Base-by-base conservation (phyloP, 805 yeast genomes). In the Candida adriatica region DNA sequence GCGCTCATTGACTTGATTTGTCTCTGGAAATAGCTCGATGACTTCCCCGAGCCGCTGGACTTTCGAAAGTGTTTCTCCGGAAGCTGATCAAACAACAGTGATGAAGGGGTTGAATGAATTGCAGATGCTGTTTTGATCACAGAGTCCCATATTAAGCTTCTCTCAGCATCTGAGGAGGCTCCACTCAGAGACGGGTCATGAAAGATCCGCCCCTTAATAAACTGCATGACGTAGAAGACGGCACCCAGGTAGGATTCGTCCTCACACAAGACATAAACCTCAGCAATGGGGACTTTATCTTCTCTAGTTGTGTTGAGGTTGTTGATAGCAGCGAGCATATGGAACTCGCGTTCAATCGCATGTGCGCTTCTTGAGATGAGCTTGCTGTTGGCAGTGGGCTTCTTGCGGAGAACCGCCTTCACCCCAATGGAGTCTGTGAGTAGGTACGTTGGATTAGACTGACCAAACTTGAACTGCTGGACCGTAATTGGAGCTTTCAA, bases 151-250 rank as follows among this genome's bases (percentile, higher is more conserved):
- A 64, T 56, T 17, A 34, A 28, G 6, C 50, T 34, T 26, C 53
- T 56, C 28, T 55, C 57, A 0, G 28, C 24, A 1, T 34, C 43
- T 1, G 58, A 37, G 2, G 64, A 35, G 6, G 37, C 30, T 0
- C 59, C 62, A 58, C 35, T 30, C 14, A 75, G 55, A 2, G 61
- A 59, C 0, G 80, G 77, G 33, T 65, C 65, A 37, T 70, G 76
- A 50, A 75, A 71, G 37, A 66, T 71, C 11, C 70, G 56, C 2
- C 83, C 83, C 21, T 67, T 59, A 8, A 75, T 60, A 42, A 68
- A 75, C 45, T 73, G 73, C 80, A 76, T 75, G 10, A 75, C 46
- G 42, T 75, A 75, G 45, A 75, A 75, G 5, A 70, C 76, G 17
- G 65, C 62, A 5, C 79, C 81, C 24, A 72, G 53, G 9, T 70